Conservation (phyloP, 2,329 filamentous ascomycete genomes). For the Trichoderma sp. region DNA sequence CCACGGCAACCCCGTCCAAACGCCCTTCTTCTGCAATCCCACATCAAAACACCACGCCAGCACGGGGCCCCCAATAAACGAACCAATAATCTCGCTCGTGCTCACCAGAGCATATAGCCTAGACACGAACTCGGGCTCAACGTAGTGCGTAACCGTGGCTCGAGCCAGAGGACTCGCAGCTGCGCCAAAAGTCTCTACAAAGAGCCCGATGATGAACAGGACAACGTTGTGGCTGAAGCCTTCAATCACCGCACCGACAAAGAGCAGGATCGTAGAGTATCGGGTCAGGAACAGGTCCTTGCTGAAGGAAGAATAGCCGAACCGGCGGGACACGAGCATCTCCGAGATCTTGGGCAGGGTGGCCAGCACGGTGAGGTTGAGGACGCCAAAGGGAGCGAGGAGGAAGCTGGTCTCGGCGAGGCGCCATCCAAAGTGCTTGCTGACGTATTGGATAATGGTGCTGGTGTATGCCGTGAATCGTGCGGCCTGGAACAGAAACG, state of each 20-base stretch:
- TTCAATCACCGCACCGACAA: slow-evolving; percentile 41
- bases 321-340: slow-evolving; percentile 40
- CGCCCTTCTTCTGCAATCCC: slow-evolving; percentile 42
- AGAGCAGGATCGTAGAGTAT: slow-evolving; percentile 40
- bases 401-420: slow-evolving; percentile 48
- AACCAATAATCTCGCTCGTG: slow-evolving; percentile 45
- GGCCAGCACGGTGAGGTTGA: slow-evolving; percentile 44
- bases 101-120: slow-evolving; percentile 47
- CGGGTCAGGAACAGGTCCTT: slow-evolving; percentile 45
- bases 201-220: slow-evolving; percentile 44
- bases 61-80: slow-evolving; percentile 46
- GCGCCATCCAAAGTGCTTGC: slow-evolving; percentile 49
- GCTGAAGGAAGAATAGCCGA: slow-evolving; percentile 40
- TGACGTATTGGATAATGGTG: slow-evolving; percentile 47
- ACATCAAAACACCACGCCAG: slow-evolving; percentile 45
- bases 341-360: slow-evolving; percentile 42
- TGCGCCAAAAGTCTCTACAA: slow-evolving; percentile 44
- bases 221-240: slow-evolving; percentile 40
- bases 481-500: slow-evolving; percentile 45
- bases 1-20: slow-evolving; percentile 46
- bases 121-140: slow-evolving; percentile 44
- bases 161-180: slow-evolving; percentile 45
- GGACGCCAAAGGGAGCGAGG: slow-evolving; percentile 46
- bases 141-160: slow-evolving; percentile 47
- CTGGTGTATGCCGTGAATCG: slow-evolving; percentile 42